phyloP scores from a whole-genome alignment of 139 green algal genomes.

The Micractinium sp. region DNA sequence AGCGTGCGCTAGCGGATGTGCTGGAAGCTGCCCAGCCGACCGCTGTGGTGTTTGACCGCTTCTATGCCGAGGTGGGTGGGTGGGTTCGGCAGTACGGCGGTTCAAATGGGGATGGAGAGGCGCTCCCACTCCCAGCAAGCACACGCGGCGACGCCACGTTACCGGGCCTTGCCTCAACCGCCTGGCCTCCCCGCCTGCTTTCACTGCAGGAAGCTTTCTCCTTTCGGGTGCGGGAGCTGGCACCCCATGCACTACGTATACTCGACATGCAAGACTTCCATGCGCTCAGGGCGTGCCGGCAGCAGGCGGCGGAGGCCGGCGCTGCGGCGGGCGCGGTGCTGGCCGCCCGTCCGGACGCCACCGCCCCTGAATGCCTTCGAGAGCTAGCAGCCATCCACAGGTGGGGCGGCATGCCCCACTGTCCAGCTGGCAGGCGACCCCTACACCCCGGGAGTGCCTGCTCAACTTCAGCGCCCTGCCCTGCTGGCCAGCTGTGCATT shows the following conservation, averaged over 20 bases:
- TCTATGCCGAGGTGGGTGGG: constrained; percentile 62
- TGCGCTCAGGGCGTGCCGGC: constrained; percentile 45
- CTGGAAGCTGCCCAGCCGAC: constrained; percentile 20
- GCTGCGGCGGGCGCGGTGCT: constrained; percentile 34
- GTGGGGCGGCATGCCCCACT: neutral
- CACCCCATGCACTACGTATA: constrained; percentile 49
- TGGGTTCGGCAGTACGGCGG: no score
- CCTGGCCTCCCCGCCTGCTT: neutral
- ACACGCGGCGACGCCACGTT: no score
- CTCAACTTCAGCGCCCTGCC: no score
- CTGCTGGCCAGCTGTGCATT: no score
- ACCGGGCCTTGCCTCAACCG: neutral
- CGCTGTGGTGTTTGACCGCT: constrained; percentile 63
- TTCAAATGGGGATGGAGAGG: no score
- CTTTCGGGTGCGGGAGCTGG: constrained; percentile 48
- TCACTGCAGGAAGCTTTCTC: constrained; percentile 60
- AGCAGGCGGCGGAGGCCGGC: constrained; percentile 8
- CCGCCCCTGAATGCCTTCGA: constrained; percentile 36
- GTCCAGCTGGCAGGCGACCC: neutral
- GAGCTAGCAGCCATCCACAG: constrained; percentile 67
- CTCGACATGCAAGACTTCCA: constrained; percentile 78
- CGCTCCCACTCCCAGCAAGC: neutral
- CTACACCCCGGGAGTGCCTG: no score
- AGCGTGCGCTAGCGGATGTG: constrained; percentile 2
- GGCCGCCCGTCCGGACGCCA: constrained; percentile 37